phyloP scores from a whole-genome alignment of 2,329 filamentous ascomycete species.

The Penicillium sp. region DNA sequence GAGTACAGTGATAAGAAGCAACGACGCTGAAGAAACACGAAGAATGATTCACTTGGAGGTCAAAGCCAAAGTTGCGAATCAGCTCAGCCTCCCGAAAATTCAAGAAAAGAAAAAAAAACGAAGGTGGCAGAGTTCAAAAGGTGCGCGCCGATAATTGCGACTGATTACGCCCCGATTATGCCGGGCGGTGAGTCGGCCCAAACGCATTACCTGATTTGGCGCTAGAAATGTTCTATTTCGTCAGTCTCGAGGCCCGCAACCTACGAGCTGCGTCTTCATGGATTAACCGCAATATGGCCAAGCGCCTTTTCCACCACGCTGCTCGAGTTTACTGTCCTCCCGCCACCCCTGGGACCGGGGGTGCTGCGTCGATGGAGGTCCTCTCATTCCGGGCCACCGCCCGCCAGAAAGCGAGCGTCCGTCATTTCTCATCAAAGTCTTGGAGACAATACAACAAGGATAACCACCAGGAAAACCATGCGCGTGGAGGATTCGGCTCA shows the following conservation, averaged over 20 bases:
- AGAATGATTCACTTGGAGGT: no score
- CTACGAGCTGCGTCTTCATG: conserved; percentile 17
- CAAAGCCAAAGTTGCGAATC: no score
- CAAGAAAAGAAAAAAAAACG: not conserved
- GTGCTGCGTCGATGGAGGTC: conserved; percentile 28
- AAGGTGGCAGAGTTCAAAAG: not conserved
- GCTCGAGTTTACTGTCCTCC: conserved; percentile 21
- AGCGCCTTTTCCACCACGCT: conserved; percentile 28
- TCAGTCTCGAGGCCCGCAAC: not conserved
- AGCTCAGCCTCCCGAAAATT: no score
- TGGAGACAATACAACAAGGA: conserved; percentile 40
- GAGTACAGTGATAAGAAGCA: no score
- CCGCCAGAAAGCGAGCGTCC: conserved; percentile 25
- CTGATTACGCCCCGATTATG: conserved; percentile 8
- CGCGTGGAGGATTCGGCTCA: conserved; percentile 51
- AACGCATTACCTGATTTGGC: no score
- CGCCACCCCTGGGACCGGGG: conserved; percentile 17
- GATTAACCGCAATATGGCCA: conserved; percentile 32
- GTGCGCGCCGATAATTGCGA: not conserved
- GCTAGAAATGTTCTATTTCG: no score
- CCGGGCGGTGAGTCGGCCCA: conserved; percentile 11
- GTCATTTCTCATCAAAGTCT: conserved; percentile 39
- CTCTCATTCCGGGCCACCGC: conserved; percentile 31
- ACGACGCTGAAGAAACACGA: no score
- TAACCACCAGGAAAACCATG: conserved; percentile 26